A percentile compares a stretch with the other conserved stretches of the same genome.
Conservation (phyloP, 768 basidiomycete species). For the Mycena galericulata region DNA sequence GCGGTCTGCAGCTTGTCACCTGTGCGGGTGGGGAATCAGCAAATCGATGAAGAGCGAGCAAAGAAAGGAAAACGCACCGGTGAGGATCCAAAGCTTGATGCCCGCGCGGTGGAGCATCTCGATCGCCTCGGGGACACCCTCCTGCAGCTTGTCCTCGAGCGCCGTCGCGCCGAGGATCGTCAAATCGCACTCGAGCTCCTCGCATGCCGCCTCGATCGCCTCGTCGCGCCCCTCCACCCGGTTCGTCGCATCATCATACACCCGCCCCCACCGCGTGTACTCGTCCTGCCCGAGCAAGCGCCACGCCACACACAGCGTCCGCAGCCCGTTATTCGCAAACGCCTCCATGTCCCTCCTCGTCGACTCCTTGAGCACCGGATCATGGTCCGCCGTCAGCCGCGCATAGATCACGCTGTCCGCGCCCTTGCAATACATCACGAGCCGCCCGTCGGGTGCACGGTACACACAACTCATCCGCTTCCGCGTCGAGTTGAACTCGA, state of each 20-base stretch:
- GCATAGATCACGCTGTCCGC: constrained; percentile 96
- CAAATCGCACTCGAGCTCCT: constrained; percentile 84
- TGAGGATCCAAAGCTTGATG: constrained; percentile 98
- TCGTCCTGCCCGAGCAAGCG: constrained; percentile 85
- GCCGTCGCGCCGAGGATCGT: constrained; percentile 95
- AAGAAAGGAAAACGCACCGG: constrained; percentile 63
- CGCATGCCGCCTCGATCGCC: constrained; percentile 90
- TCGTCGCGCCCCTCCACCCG: constrained; percentile 87
- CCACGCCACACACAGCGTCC: constrained; percentile 92
- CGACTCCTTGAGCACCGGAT: constrained; percentile 76
- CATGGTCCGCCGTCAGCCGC: constrained; percentile 82
- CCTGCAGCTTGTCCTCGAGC: constrained; percentile 96
- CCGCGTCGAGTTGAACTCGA: constrained; percentile 95
- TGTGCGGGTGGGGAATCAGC: constrained; percentile 40
- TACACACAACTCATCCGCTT: constrained; percentile 97
- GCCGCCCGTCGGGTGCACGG: constrained; percentile 83
- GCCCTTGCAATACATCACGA: constrained; percentile 95
- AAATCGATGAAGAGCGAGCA: not conserved
- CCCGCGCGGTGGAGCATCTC: constrained; percentile 91
- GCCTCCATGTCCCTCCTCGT: constrained; percentile 91
- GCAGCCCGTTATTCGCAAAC: constrained; percentile 92
- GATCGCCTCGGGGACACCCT: constrained; percentile 96
- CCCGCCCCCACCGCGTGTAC: constrained; percentile 82
- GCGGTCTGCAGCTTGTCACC: constrained; percentile 98
- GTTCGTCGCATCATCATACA: constrained; percentile 86